These are phyloP conservation scores for Aspergillus amoenus DNA, from an alignment of 2,329 filamentous ascomycete genomes.

Conservation along the genomic window DNA sequence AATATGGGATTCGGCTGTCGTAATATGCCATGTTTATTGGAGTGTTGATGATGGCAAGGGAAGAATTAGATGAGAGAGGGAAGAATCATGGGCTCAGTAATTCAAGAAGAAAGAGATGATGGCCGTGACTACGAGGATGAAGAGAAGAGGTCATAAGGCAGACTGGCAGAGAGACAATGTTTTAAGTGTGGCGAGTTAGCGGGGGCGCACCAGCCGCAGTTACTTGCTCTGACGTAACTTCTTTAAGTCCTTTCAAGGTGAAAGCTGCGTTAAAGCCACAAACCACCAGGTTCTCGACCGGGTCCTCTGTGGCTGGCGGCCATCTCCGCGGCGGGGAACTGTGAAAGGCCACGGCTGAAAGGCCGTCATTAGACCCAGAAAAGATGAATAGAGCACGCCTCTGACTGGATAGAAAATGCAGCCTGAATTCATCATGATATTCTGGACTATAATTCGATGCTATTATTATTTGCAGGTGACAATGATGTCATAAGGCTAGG, in stretches of 20 bases:
- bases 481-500: background rate
- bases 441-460: background rate
- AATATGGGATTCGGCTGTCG: conserved; percentile 31
- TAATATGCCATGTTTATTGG: conserved; percentile 36
- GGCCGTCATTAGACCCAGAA: conserved; percentile 1
- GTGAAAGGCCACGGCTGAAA: background rate
- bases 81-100: background rate
- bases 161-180: conserved; percentile 2
- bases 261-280: conserved; percentile 4
- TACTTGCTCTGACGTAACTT: conserved; percentile 11
- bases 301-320: conserved; percentile 1
- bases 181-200: conserved; percentile 19
- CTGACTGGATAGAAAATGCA: background rate
- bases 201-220: conserved; percentile 7
- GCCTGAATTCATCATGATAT: conserved; percentile 9
- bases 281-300: background rate
- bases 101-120: background rate
- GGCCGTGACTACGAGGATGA: conserved; percentile 7
- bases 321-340: background rate
- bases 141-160: conserved; percentile 2
- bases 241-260: background rate
- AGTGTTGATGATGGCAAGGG: background rate
- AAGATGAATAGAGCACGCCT: background rate
- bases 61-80: background rate
- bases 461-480: background rate